These are phyloP conservation scores for Eucalyptus fibrosa DNA, from an alignment of 345 rosid genomes.

Conservation along the genomic window DNA sequence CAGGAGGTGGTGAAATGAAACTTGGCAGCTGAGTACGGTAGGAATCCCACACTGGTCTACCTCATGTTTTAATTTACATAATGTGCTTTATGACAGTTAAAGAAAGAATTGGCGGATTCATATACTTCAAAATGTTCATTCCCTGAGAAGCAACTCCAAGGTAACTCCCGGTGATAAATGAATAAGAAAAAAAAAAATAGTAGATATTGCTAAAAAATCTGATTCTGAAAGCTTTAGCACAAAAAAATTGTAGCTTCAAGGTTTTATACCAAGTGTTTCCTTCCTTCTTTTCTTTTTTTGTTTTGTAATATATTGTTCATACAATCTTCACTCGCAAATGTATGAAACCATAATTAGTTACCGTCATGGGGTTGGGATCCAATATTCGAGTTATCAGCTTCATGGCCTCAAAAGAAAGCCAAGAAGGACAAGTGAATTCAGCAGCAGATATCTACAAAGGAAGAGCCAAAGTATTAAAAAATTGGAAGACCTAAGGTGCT, in stretches of 20 bases:
- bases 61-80: background rate
- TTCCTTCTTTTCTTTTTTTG: background rate
- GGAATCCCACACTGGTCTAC: background rate
- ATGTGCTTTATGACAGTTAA: background rate
- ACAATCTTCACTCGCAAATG: background rate
- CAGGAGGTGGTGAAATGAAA: background rate
- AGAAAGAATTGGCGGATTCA: background rate
- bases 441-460: constrained; percentile 69
- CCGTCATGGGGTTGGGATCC: constrained; percentile 93
- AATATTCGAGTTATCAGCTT: constrained; percentile 73
- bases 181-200: background rate
- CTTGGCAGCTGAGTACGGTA: background rate
- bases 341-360: constrained; percentile 26
- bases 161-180: background rate
- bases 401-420: constrained; percentile 88
- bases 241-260: background rate
- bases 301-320: background rate
- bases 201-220: background rate
- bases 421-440: constrained; percentile 88
- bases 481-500: background rate
- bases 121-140: background rate
- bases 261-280: background rate
- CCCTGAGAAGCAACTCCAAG: background rate
- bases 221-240: background rate
- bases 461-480: background rate